Conservation (phyloP, 805 yeast species). For the Ogataea naganishii region DNA sequence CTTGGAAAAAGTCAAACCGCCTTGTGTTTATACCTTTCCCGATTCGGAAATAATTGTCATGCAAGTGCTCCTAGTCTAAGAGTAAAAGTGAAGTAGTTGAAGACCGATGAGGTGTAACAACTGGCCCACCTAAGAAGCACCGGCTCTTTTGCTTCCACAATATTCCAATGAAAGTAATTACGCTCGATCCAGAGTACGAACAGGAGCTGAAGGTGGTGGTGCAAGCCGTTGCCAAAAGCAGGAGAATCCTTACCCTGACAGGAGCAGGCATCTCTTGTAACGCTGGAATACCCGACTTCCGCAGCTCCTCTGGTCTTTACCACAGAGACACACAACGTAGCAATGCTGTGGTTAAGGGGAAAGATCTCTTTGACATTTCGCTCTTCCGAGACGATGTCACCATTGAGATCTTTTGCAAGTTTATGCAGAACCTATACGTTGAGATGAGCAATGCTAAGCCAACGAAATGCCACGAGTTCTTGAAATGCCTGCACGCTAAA, state of each 20-base stretch:
- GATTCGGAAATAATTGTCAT: too few species aligned
- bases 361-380: slow-evolving; percentile 84
- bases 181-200: slow-evolving; percentile 8
- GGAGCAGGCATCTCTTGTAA: slow-evolving; percentile 97
- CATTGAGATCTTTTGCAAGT: slow-evolving; percentile 69
- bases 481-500: slow-evolving; percentile 48
- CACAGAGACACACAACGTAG: slow-evolving; percentile 26
- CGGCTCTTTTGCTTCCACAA: too few species aligned
- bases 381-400: slow-evolving; percentile 63
- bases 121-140: too few species aligned
- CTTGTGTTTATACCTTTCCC: too few species aligned
- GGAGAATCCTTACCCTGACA: slow-evolving; percentile 60
- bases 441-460: slow-evolving; percentile 63
- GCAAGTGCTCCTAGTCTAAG: too few species aligned
- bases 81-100: too few species aligned
- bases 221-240: slow-evolving; percentile 34
- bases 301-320: slow-evolving; percentile 79
- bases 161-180: slow-evolving; percentile 13
- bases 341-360: slow-evolving; percentile 60
- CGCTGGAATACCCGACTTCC: slow-evolving; percentile 95
- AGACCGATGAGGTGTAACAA: too few species aligned
- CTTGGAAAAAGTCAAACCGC: too few species aligned
- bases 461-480: slow-evolving; percentile 77
- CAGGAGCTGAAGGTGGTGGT: slow-evolving; percentile 25
- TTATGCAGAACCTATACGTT: slow-evolving; percentile 74